phyloP scores from a whole-genome alignment of 2,329 filamentous ascomycete species.

The Penicillium hordei region DNA sequence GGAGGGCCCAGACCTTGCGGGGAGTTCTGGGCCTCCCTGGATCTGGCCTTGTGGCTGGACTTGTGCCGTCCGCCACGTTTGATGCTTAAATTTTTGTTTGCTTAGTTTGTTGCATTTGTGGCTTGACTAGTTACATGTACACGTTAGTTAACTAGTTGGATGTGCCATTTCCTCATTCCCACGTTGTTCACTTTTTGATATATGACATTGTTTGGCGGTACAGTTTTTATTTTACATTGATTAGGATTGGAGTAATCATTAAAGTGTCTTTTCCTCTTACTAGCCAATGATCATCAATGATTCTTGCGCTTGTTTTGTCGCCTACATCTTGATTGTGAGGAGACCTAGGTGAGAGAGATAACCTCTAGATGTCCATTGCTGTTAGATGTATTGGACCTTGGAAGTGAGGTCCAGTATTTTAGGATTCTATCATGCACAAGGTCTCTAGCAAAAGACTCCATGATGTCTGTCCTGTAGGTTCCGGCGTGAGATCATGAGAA shows the following conservation, averaged over 20 bases:
- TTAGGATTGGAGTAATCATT: not conserved
- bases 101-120: not conserved
- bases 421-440: not conserved
- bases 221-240: not conserved
- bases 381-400: not conserved
- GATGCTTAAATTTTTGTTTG: not conserved
- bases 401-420: not conserved
- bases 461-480: not conserved
- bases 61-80: not conserved
- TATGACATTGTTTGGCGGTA: not conserved
- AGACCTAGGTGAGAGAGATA: not conserved
- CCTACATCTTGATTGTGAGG: not conserved
- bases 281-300: not conserved
- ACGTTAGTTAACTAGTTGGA: too few species aligned
- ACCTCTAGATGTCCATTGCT: not conserved
- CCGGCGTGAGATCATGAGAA: too few species aligned
- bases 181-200: not conserved
- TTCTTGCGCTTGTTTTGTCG: not conserved
- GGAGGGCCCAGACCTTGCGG: conserved; percentile 32
- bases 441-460: not conserved
- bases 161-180: not conserved
- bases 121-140: too few species aligned
- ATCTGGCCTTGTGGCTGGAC: conserved; percentile 5
- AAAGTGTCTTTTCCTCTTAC: not conserved
- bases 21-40: conserved; percentile 32